These are phyloP conservation scores for Lonicera japonica DNA, from an alignment of 129 eudicot species.

Conservation along the genomic window DNA sequence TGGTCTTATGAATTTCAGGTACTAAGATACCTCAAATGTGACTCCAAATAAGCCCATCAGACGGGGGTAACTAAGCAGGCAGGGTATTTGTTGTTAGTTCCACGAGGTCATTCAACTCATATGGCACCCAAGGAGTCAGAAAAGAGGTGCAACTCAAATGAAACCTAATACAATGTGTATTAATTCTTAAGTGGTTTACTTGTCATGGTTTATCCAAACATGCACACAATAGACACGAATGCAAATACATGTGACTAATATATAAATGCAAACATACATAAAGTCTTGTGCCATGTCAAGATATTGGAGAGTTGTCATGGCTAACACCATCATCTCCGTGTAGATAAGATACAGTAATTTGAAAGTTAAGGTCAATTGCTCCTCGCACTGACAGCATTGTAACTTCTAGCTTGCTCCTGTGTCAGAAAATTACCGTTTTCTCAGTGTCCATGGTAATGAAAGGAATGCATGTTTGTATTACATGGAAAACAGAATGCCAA, in stretches of 20 bases:
- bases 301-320: conserved; percentile 1
- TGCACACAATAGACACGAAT: not conserved
- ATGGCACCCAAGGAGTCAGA: not conserved
- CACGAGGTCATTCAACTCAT: too few species aligned
- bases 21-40: too few species aligned
- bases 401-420: not conserved
- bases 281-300: not conserved
- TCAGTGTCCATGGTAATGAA: not conserved
- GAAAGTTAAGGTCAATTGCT: not conserved
- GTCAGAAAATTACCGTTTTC: not conserved
- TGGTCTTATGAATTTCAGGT: too few species aligned
- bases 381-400: not conserved
- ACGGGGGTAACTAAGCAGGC: not conserved
- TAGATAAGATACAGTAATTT: not conserved
- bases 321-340: not conserved
- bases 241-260: not conserved
- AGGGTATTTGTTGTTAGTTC: too few species aligned
- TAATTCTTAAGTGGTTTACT: not conserved
- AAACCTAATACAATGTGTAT: not conserved
- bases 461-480: not conserved
- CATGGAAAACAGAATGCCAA: not conserved
- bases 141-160: not conserved
- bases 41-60: too few species aligned
- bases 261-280: not conserved
- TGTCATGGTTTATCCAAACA: not conserved